Percentiles rank a stretch among this genome's conserved stretches.
Evolutionary conservation across 257 asterid genomes (phyloP).

Genomic region (Nicotiana knightiana): DNA sequence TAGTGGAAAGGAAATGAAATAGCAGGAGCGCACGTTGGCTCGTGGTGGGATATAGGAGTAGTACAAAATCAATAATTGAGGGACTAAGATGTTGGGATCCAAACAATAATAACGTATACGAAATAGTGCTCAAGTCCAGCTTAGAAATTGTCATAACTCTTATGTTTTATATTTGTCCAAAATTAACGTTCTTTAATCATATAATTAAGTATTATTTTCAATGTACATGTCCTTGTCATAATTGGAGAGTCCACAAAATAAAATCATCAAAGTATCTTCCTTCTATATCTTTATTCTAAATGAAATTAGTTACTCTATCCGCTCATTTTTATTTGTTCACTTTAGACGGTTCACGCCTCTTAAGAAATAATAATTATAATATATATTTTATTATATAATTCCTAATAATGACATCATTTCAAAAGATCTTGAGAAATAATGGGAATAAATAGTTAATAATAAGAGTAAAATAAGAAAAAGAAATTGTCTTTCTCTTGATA

Average conservation of each 20-base stretch:
- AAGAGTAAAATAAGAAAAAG: too few relatives aligned
- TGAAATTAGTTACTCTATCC: too few relatives aligned
- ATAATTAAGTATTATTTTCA: too few relatives aligned
- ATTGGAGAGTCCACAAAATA: background rate
- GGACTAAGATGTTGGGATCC: background rate
- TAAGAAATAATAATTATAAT: too few relatives aligned
- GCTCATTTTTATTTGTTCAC: too few relatives aligned
- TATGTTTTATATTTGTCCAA: too few relatives aligned
- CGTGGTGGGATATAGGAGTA: background rate
- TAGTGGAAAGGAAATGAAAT: background rate
- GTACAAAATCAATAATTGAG: conserved; percentile 3
- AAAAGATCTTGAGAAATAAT: too few relatives aligned
- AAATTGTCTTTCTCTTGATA: too few relatives aligned
- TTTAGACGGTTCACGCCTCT: too few relatives aligned
- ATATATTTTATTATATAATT: too few relatives aligned
- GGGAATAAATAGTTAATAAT: too few relatives aligned
- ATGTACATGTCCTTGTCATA: background rate
- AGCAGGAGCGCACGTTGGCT: background rate
- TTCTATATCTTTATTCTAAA: background rate
- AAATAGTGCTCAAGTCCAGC: background rate
- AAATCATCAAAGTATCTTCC: background rate
- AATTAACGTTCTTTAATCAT: background rate
- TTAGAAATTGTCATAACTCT: background rate
- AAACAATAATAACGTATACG: background rate
- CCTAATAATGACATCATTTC: too few relatives aligned